Evolutionary conservation across 139 green algal genomes (phyloP).

Genomic region (Closterium sp.): DNA sequence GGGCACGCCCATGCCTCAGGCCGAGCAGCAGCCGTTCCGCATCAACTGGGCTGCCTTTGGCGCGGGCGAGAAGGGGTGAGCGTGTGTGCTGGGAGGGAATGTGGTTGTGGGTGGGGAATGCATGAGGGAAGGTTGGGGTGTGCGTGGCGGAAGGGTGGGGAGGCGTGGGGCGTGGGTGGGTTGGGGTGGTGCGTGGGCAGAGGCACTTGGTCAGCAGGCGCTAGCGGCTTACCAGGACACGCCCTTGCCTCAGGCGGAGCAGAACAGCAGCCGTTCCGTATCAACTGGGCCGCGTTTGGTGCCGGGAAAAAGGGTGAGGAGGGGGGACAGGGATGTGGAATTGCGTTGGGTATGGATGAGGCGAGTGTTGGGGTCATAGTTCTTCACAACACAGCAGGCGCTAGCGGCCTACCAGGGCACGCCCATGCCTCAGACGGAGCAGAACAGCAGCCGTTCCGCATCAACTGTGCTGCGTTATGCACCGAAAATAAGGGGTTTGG

Average conservation of each 20-base stretch:
- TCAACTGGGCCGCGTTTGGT: slow-evolving; percentile 82
- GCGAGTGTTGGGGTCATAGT: no score
- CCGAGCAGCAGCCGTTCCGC: slow-evolving; percentile 65
- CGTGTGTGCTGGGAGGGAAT: no score
- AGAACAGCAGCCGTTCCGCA: slow-evolving; percentile 62
- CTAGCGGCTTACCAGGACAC: slow-evolving; percentile 62
- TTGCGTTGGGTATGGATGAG: no score
- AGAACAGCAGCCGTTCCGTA: slow-evolving; percentile 62
- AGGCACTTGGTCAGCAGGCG: no score
- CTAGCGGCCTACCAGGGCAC: slow-evolving; percentile 62
- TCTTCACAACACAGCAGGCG: no score
- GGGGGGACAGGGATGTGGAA: no score
- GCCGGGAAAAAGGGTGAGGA: slow-evolving; percentile 55
- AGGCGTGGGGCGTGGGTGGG: no score
- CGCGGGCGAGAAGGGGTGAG: slow-evolving; percentile 56
- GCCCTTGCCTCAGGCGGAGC: slow-evolving; percentile 67
- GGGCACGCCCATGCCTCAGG: slow-evolving; percentile 67
- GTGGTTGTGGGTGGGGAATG: no score
- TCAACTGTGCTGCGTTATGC: slow-evolving; percentile 80
- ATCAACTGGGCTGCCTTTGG: slow-evolving; percentile 83
- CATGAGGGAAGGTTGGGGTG: no score
- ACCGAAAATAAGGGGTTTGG: no score
- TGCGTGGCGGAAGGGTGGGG: no score
- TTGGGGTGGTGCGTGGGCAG: no score
- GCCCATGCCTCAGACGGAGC: slow-evolving; percentile 67